Conservation (phyloP, 75 land plant genomes). For the Chamaecyparis obtusa region DNA sequence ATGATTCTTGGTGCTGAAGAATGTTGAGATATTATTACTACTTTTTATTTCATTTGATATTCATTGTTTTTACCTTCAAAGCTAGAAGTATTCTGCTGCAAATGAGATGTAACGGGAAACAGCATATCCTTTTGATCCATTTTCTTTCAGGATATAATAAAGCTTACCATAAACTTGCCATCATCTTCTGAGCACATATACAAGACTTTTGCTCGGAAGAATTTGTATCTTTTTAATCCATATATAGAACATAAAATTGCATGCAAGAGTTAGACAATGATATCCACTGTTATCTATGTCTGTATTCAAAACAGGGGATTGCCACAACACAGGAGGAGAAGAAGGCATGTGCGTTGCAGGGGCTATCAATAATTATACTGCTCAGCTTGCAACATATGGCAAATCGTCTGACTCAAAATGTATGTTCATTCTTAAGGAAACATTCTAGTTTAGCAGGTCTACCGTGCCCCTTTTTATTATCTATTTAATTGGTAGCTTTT, state of each 20-base stretch:
- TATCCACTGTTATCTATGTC: neutral
- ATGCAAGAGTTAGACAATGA: neutral
- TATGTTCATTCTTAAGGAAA: conserved; percentile 9
- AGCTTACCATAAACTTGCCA: neutral
- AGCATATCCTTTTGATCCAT: neutral
- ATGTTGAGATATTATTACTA: neutral
- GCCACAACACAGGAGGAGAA: conserved; percentile 31
- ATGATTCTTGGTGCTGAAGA: neutral
- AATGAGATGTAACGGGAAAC: neutral
- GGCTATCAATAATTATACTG: conserved; percentile 57
- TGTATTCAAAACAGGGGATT: conserved; percentile 37
- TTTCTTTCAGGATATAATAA: neutral
- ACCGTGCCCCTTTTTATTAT: neutral
- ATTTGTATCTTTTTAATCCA: neutral
- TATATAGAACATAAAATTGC: neutral
- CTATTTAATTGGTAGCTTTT: neutral
- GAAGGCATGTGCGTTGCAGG: conserved; percentile 42
- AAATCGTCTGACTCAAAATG: neutral
- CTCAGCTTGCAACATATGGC: conserved; percentile 35
- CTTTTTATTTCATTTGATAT: neutral
- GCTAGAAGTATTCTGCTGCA: neutral
- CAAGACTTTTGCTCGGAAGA: neutral
- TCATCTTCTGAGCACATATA: neutral
- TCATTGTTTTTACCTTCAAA: neutral
- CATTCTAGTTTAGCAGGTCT: neutral